Conservation (phyloP, 83 land plant genomes). For the Isoetes engelmannii region DNA sequence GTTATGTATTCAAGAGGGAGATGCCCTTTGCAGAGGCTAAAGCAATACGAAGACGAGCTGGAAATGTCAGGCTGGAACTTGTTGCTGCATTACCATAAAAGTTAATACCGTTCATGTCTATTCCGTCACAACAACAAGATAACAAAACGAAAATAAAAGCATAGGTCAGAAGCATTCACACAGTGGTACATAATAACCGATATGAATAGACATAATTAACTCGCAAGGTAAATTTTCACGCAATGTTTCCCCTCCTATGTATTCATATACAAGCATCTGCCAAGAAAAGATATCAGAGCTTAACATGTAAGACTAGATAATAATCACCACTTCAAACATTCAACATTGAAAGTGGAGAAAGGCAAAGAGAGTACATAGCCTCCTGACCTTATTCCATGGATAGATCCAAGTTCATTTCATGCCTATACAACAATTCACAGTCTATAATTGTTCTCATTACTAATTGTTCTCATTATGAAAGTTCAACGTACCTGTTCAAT, state of each 20-base stretch:
- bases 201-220: neutral
- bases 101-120: neutral
- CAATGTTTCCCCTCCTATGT: constrained; percentile 25
- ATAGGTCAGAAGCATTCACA: neutral
- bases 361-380: neutral
- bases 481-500: constrained; percentile 17
- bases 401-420: too few relatives aligned
- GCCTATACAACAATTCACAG: too few relatives aligned
- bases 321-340: too few relatives aligned
- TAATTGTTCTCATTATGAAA: neutral
- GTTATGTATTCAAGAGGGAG: too few relatives aligned
- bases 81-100: constrained; percentile 14
- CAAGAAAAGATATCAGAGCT: neutral
- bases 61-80: constrained; percentile 14
- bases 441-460: too few relatives aligned
- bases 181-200: neutral
- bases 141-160: constrained; percentile 1
- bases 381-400: neutral
- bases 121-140: neutral
- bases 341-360: too few relatives aligned
- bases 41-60: constrained; percentile 20
- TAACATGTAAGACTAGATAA: neutral
- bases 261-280: constrained; percentile 33
- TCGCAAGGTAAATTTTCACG: constrained; percentile 20
- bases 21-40: constrained; percentile 27